phyloP scores from a whole-genome alignment of 2,329 filamentous ascomycete genomes.

The Pseudopyrenochaeta lycopersici region DNA sequence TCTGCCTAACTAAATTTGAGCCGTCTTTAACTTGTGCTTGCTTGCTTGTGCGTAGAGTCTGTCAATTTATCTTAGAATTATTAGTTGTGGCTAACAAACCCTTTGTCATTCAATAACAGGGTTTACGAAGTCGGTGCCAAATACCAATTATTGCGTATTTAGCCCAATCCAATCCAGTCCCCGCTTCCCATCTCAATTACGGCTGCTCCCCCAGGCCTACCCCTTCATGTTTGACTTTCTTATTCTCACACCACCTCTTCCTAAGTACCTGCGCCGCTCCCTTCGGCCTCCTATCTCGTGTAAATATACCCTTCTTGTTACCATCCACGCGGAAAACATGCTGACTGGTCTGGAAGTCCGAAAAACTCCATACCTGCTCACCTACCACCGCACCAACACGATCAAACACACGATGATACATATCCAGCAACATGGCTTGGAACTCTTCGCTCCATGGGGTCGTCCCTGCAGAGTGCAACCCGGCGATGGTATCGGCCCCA shows the following conservation, averaged over 20 bases:
- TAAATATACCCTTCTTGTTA: slow-evolving; percentile 19
- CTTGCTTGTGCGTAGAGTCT: too few species aligned
- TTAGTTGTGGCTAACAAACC: too few species aligned
- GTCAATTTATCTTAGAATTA: too few species aligned
- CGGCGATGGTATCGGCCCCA: slow-evolving; percentile 15
- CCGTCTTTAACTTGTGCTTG: too few species aligned
- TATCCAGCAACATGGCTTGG: slow-evolving; percentile 1
- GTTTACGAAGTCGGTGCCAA: too few species aligned
- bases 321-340: slow-evolving; percentile 12
- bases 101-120: too few species aligned
- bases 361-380: slow-evolving; percentile 18
- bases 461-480: slow-evolving; percentile 6
- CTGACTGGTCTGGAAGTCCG: slow-evolving; percentile 15
- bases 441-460: slow-evolving; percentile 19
- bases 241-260: not conserved
- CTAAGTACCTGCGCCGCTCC: slow-evolving; percentile 7
- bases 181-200: too few species aligned
- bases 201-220: too few species aligned
- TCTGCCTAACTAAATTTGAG: too few species aligned
- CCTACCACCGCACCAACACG: slow-evolving; percentile 6
- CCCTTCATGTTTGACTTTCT: too few species aligned
- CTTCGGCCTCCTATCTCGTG: slow-evolving; percentile 12
- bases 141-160: too few species aligned
- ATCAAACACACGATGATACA: slow-evolving; percentile 18
- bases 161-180: too few species aligned